These are phyloP conservation scores for Hibiscus syriacus DNA, from an alignment of 345 rosid genomes.

Conservation along the genomic window DNA sequence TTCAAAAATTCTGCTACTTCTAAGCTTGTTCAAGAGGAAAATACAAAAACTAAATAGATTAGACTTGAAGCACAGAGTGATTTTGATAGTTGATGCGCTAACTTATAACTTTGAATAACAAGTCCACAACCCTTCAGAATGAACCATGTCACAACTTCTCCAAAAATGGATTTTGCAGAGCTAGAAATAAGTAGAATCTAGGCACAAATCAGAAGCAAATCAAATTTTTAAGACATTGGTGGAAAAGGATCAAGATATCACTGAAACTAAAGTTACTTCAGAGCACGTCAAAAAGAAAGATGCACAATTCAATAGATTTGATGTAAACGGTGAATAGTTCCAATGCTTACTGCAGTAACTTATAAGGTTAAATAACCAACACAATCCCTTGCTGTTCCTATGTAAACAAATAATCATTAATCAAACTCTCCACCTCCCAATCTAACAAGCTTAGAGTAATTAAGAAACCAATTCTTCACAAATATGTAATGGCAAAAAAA, in stretches of 20 bases:
- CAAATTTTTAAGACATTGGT: neutral
- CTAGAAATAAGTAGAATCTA: neutral
- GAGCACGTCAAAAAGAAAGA: neutral
- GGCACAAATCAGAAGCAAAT: neutral
- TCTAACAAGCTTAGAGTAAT: neutral
- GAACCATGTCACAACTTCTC: conserved; percentile 1
- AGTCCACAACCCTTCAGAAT: neutral
- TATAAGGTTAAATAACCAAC: neutral
- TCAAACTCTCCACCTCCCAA: neutral
- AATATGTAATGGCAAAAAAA: neutral
- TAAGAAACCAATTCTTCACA: neutral
- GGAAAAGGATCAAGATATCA: neutral
- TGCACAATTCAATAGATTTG: neutral
- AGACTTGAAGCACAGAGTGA: neutral
- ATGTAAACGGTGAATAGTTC: neutral
- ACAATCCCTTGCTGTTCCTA: neutral
- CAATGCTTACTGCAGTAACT: neutral
- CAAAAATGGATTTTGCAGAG: neutral
- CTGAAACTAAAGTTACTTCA: too few species aligned
- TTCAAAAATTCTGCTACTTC: neutral
- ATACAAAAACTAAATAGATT: neutral
- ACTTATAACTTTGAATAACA: neutral
- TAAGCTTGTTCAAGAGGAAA: neutral
- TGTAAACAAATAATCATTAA: neutral
- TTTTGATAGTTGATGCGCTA: neutral